Evolutionary conservation across 2,329 filamentous ascomycete species (phyloP), one percentile per base, ranked within the genome.

Genomic region (Xylariaceae sp.): DNA sequence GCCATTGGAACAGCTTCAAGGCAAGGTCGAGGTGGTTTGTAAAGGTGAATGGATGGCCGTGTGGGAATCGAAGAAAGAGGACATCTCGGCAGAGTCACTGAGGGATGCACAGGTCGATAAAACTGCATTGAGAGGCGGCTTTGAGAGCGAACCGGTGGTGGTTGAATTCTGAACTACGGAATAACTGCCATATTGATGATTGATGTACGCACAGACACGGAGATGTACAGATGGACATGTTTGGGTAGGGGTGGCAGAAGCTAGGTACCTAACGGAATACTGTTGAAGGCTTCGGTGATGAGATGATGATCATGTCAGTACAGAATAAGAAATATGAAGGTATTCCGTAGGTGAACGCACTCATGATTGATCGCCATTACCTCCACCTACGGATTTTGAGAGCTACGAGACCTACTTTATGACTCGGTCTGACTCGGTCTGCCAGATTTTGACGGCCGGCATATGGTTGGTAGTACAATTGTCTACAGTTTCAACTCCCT

Each of bases 41-140:
- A 71, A 71, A 55, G 77, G 77, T 0, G 65, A 65, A 48, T 79
- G 76, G 77, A 70, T 68, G 64, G 66, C 67, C 13, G 74, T 76
- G 10, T 76, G 74, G 74, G 65, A 66, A 5, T 58, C 62, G 55
- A 64, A 66, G 59, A 65, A 66, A 17, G 66, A 63, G 47, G 66
- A 67, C 42, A 45, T 71, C 15, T 53, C 57, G 9, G 51, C 58
- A 8, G 66, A 66, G 51, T 60, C 62, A n/a, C 51, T 70, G 54
- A 64, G 59, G 57, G 60, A 61, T 23, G 58, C 63, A 55, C 67
- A 65, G 13, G 60, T 63, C 6, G 65, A 66, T 45, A 64, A 67
- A 10, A 61, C 62, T 17, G 60, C 66, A 2, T 62, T 67, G 7
- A 63, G 61, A 37, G 69, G 68, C 0, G 54, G 8, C 2, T 72